phyloP scores from a whole-genome alignment of 1,139 yeast genomes.

The Kodamaea derodonti region DNA sequence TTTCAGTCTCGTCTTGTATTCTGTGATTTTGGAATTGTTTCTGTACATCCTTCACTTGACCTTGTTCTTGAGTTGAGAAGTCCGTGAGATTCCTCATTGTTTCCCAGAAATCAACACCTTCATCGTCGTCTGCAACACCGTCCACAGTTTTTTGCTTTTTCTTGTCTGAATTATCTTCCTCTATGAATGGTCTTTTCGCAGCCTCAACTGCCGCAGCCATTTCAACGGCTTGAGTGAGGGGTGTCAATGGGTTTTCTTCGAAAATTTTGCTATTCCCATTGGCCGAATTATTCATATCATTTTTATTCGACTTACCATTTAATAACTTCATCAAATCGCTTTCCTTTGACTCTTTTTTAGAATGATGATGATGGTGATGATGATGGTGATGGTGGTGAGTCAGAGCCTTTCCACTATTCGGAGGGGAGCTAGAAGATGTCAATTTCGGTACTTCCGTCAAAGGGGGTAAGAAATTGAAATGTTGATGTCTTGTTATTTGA shows the following conservation, averaged over 20 bases:
- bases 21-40: constrained; percentile 4
- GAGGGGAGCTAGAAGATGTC: constrained; percentile 51
- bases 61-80: constrained; percentile 24
- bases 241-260: constrained; percentile 24
- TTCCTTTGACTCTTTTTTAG: constrained; percentile 21
- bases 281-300: not conserved
- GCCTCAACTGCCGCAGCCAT: constrained; percentile 38
- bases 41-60: constrained; percentile 5
- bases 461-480: constrained; percentile 71
- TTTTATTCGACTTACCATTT: constrained; percentile 19
- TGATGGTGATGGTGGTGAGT: constrained; percentile 20
- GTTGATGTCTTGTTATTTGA: constrained; percentile 57
- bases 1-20: not conserved
- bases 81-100: constrained; percentile 52
- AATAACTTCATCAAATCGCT: constrained; percentile 41
- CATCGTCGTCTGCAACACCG: constrained; percentile 22
- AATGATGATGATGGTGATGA: constrained; percentile 30
- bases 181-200: constrained; percentile 7
- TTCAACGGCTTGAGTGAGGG: constrained; percentile 43
- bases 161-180: constrained; percentile 3
- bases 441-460: constrained; percentile 67
- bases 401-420: constrained; percentile 19
- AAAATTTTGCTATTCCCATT: not conserved
- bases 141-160: constrained; percentile 12
- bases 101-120: constrained; percentile 68